A percentile compares a stretch with the other conserved stretches of the same genome.
Evolutionary conservation across 1,139 yeast genomes (phyloP).

Genomic region (Pichia sp.): DNA sequence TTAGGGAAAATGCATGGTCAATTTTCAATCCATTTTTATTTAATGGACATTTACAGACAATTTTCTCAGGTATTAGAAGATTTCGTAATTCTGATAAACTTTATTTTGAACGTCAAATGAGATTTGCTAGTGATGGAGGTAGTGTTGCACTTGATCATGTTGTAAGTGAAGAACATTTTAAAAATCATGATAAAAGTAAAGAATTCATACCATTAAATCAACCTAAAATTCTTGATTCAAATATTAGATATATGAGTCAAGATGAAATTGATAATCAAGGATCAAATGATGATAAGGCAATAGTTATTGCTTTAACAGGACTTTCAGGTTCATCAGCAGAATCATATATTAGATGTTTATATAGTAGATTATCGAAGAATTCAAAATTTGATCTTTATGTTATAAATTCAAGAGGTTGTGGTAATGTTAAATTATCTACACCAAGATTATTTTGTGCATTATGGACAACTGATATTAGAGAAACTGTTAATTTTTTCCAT

Average conservation of each 20-base stretch:
- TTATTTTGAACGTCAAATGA: constrained; percentile 70
- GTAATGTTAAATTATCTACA: constrained; percentile 69
- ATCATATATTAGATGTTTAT: constrained; percentile 67
- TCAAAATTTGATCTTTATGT: constrained; percentile 59
- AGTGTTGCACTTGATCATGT: constrained; percentile 73
- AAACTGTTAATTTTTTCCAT: constrained; percentile 44
- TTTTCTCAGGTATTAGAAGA: constrained; percentile 55
- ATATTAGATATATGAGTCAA: constrained; percentile 60
- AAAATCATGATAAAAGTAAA: constrained; percentile 32
- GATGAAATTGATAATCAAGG: constrained; percentile 35
- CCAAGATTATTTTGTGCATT: constrained; percentile 69
- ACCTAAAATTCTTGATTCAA: constrained; percentile 56
- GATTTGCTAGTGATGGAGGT: constrained; percentile 61
- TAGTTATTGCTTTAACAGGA: constrained; percentile 72
- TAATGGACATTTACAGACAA: constrained; percentile 74
- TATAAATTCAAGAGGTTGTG: constrained; percentile 79
- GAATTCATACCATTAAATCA: constrained; percentile 47
- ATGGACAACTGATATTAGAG: constrained; percentile 66
- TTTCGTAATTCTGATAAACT: constrained; percentile 50
- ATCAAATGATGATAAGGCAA: constrained; percentile 41
- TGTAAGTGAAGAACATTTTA: constrained; percentile 38
- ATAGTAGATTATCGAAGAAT: constrained; percentile 30
- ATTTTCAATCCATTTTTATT: constrained; percentile 58
- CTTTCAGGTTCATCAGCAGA: constrained; percentile 92
- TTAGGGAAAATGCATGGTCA: constrained; percentile 39